Evolutionary conservation across 2,329 filamentous ascomycete genomes (phyloP), one percentile per base, ranked within the genome.

Genomic region (Ophiocordyceps sinensis): DNA sequence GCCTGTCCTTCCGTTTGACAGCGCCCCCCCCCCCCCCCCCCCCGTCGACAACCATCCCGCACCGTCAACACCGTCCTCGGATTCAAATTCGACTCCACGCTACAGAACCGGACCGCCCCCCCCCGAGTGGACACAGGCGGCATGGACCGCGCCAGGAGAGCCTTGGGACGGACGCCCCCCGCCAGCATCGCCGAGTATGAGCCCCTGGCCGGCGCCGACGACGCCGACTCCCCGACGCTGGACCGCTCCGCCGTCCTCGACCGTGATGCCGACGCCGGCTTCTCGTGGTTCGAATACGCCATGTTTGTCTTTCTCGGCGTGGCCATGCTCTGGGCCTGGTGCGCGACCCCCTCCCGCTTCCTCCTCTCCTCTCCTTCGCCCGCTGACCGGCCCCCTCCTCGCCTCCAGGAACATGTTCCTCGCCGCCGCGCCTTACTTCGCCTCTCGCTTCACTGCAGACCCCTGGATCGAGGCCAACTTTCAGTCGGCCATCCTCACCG

Each of bases 281-380:
- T 94, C 64, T 94, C 86, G 46, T 87, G 83, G 78, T 55, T 85
- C 30, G 85, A 93, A 58, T 98, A 96, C 62, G 66, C 64, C 51
- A 80, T 94, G 55, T 96, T 96, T 61, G 68, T 82, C 42, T 65
- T 94, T 39, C 68, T 96, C 23, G 91, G 91, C 39, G 71, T 94
- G 43, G 85, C 88, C 40, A 96, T 96, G 91, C 71, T 96, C 36
- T 96, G 89, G 89, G 87, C 89, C 42, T 96, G 89, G 89, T 93
- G 74, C 51, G 75, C 19, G 3, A 15, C 32, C 32, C 32, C 7
- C 15, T 10, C 17, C 14, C 30, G 7, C 30, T 6, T 19, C 17
- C 21, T 37, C n/a, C 29, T 29, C 17, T 21, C 38, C 29, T 5
- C 14, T 38, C 9, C 10, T 19, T 29, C 6, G 9, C 23, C 21